Base-by-base conservation (phyloP, 2,329 filamentous ascomycete species). In the Furcasterigmium sp. region DNA sequence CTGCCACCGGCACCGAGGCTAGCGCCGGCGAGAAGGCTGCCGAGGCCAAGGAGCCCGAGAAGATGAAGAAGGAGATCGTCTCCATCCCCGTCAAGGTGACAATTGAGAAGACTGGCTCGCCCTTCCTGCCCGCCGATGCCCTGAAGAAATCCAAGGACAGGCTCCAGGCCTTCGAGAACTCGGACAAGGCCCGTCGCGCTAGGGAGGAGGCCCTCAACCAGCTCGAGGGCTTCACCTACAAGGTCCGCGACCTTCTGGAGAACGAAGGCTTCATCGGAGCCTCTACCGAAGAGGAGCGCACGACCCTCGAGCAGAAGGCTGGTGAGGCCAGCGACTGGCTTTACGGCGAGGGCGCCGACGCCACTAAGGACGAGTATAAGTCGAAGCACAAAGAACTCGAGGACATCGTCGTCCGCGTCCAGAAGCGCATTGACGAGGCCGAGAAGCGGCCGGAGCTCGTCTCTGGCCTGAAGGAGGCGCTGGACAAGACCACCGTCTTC, bases 201-300 rank as follows among this genome's bases (percentile, higher is more conserved):
- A 82, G 91, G 25, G 91, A 96, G 60, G 91, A 96, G 61, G 81
- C 87, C 1, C 72, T 96, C 45, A 98, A 97, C 66, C 85, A 87
- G 51, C 80, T 98, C n/a, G 93, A 98, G 65, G 84, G 78, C 11
- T 97, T 86, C 64, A 95, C 91, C 13, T 98, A 98, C 73, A 85
- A 82, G 56, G 79, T 87, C 21, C 84, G 90, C 20, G 90, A 96
- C 61, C 75, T 95, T 36, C 73, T 96, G 2, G 84, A 88, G 34
- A 84, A 85, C 47, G 82, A 87, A 38, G 73, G 75, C 1, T 97
- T 96, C 60, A 70, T 85, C 41, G 74, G 75, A 11, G 80, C 76
- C 4, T 86, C 90, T 25, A 91, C 85, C 9, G 69, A 80, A 4
- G 74, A 78, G 17, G 78, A 90, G 57, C 79, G 88, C 37, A 62